Base-by-base conservation (phyloP, 1,284 basidiomycete species). In the Neolentinus lepideus region DNA sequence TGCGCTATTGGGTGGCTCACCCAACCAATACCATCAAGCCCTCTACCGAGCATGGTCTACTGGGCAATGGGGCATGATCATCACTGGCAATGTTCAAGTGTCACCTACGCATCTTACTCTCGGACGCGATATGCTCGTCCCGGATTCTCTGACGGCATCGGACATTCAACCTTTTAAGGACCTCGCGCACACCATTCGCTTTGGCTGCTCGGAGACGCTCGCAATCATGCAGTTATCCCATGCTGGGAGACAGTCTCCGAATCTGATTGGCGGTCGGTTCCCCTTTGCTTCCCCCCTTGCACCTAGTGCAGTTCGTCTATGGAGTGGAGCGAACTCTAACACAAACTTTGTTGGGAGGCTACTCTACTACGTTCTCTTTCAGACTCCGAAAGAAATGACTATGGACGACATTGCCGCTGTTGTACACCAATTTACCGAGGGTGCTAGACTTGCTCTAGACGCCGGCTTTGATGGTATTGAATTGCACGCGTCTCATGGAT, bases 401-500 rank as follows among this genome's bases (percentile, higher is more conserved):
- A 36, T 72, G 33, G 55, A 65, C 1, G 88, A 93, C 53, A 82
- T 94, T 27, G 75, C 83, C 21, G 65, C 75, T 14, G 77, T 88
- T 2, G 78, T 92, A 0, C 71, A 76, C 1, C 75, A 72, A 12
- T 98, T 98, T 64, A 79, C 89, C 1, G 73, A 75, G 51, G 90
- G 85, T 1, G 90, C 92, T 0, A 67, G 72, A 54, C 64, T 90
- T 31, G 90, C 92, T 12, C 69, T 77, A 16, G 69, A 80, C 54
- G 75, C 88, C 25, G 92, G 92, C 0, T 97, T 95, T 67, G 92
- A 97, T 62, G 95, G 95, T 0, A 74, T 97, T 11, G 85, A 98
- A 65, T 61, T 98, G 21, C 95, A 98, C 69, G 89, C 80, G 29
- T 88, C 90, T 1, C 94, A 97, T 72, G 94, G 94, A 25, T 94